Conservation (phyloP, 2,329 filamentous ascomycete genomes). For the Fusarium torulosum region DNA sequence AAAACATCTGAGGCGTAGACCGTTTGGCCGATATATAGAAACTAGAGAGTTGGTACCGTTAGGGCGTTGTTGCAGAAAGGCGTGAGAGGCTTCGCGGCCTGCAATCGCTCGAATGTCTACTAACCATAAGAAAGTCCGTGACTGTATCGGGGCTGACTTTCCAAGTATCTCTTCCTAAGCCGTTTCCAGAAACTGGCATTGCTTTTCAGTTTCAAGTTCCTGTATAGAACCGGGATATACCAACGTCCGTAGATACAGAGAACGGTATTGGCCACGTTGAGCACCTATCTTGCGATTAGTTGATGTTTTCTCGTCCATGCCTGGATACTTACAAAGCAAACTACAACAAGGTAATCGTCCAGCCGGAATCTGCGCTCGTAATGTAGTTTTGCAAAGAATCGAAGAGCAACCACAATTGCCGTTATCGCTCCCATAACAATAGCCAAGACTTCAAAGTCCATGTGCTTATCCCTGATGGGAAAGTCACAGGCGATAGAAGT, state of each 20-base stretch:
- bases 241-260: constrained; percentile 10
- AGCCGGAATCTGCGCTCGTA: background rate
- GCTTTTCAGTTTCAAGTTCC: background rate
- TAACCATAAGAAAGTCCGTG: constrained; percentile 1
- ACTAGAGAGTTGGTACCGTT: background rate
- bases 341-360: background rate
- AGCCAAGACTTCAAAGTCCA: background rate
- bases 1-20: constrained; percentile 28
- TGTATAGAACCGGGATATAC: fast-evolving
- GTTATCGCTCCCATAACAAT: background rate
- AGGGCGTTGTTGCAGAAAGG: fast-evolving
- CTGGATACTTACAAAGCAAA: background rate
- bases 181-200: constrained; percentile 7
- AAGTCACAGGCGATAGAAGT: constrained; percentile 13
- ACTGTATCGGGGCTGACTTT: constrained; percentile 4
- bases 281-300: background rate
- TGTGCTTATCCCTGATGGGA: constrained; percentile 5
- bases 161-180: constrained; percentile 25
- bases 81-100: fast-evolving
- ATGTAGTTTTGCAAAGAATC: constrained; percentile 2
- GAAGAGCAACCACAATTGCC: background rate
- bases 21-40: constrained; percentile 18
- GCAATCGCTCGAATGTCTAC: background rate
- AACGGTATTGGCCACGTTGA: background rate
- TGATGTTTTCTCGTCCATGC: background rate